These are phyloP conservation scores for Dactylonectria estremocensis DNA, from an alignment of 2,329 filamentous ascomycete genomes.

Conservation along the genomic window DNA sequence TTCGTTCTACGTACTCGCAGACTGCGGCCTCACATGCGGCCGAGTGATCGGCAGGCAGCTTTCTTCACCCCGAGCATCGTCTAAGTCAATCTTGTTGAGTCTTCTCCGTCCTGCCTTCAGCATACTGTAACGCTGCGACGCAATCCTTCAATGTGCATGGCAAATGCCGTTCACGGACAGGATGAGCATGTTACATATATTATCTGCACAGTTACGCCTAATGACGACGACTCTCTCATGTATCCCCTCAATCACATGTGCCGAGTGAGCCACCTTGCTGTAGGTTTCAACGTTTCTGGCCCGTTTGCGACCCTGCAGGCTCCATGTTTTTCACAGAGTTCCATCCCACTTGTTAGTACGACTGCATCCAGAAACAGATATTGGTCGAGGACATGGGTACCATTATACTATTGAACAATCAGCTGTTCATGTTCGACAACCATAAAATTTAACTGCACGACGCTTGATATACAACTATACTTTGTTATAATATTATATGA, in stretches of 20 bases:
- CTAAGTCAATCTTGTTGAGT: background rate
- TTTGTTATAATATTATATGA: no score
- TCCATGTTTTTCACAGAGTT: background rate
- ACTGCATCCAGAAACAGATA: background rate
- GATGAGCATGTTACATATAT: background rate
- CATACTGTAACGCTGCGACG: background rate
- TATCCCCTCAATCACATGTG: slow-evolving; percentile 20
- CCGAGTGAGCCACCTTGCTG: background rate
- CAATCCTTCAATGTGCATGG: background rate
- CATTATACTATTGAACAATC: no score
- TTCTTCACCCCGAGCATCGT: background rate
- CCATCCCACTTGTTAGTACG: background rate
- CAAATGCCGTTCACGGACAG: background rate
- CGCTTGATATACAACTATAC: no score
- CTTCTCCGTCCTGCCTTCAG: background rate
- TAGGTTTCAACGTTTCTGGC: background rate
- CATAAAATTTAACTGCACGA: no score
- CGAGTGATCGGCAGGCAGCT: background rate
- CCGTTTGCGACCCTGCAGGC: background rate
- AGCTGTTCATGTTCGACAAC: no score
- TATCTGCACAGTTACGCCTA: background rate
- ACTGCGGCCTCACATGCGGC: background rate
- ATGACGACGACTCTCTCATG: background rate
- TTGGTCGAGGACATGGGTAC: background rate
- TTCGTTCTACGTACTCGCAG: background rate